A percentile compares a stretch with the other conserved stretches of the same genome.
phyloP scores from a whole-genome alignment of 2,329 filamentous ascomycete species.

The Ophiostoma pallidulum region DNA sequence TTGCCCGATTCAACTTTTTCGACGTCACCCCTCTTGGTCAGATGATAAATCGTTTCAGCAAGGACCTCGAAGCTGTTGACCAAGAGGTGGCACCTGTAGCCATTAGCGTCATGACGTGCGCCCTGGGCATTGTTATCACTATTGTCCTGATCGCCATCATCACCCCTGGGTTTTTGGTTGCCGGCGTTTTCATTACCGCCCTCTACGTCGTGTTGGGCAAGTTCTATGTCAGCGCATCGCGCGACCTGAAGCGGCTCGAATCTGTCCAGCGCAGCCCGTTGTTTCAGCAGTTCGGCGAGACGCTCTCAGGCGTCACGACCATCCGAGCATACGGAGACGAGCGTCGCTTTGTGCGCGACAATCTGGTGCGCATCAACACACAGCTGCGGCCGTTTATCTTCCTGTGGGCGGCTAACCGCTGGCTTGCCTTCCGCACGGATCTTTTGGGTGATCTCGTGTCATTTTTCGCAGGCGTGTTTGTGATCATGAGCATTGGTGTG shows the following conservation, averaged over 20 bases:
- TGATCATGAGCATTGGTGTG: constrained; percentile 70
- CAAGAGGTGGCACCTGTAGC: constrained; percentile 92
- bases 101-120: constrained; percentile 61
- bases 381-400: constrained; percentile 93
- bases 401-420: constrained; percentile 92
- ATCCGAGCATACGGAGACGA: constrained; percentile 96
- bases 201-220: constrained; percentile 75
- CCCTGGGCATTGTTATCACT: constrained; percentile 66
- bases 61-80: constrained; percentile 89
- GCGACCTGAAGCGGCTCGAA: constrained; percentile 89
- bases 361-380: constrained; percentile 76
- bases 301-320: constrained; percentile 85
- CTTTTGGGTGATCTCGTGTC: constrained; percentile 81
- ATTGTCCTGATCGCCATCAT: constrained; percentile 79
- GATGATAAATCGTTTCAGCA: constrained; percentile 97
- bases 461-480: constrained; percentile 88
- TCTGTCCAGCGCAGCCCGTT: constrained; percentile 89
- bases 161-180: constrained; percentile 83
- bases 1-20: constrained; percentile 95
- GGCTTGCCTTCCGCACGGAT: constrained; percentile 89
- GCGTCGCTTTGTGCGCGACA: constrained; percentile 85
- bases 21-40: constrained; percentile 92
- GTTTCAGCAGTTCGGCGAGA: constrained; percentile 97
- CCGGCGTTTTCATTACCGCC: constrained; percentile 72
- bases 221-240: constrained; percentile 87